Conservation (phyloP, 2,329 filamentous ascomycete genomes). For the Leptosphaerulina australis region DNA sequence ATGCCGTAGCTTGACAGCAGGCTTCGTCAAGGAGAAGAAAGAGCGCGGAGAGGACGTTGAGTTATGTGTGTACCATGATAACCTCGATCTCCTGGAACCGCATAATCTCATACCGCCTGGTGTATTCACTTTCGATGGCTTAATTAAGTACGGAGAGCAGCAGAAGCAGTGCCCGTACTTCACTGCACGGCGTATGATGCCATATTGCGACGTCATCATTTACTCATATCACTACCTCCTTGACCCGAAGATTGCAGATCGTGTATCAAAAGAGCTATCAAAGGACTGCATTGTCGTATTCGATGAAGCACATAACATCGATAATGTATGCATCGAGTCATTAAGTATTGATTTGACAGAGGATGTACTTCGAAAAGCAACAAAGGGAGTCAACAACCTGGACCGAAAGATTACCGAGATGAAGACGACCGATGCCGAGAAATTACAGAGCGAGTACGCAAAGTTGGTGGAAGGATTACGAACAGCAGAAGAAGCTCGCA, state of each 20-base stretch:
- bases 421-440: slow-evolving; percentile 93
- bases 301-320: slow-evolving; percentile 98
- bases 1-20: slow-evolving; percentile 92
- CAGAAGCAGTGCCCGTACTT: slow-evolving; percentile 99
- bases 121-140: slow-evolving; percentile 91
- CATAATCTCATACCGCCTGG: slow-evolving; percentile 94
- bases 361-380: slow-evolving; percentile 89
- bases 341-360: slow-evolving; percentile 96
- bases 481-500: slow-evolving; percentile 84
- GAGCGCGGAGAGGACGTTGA: slow-evolving; percentile 93
- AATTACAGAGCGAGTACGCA: slow-evolving; percentile 91
- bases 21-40: slow-evolving; percentile 97
- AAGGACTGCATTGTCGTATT: slow-evolving; percentile 99
- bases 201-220: slow-evolving; percentile 98
- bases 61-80: slow-evolving; percentile 96
- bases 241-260: slow-evolving; percentile 95
- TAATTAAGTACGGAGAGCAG: slow-evolving; percentile 88
- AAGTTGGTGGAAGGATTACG: slow-evolving; percentile 92
- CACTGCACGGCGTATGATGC: slow-evolving; percentile 96
- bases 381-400: slow-evolving; percentile 85
- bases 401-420: slow-evolving; percentile 92
- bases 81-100: slow-evolving; percentile 90
- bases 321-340: slow-evolving; percentile 98
- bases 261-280: slow-evolving; percentile 92
- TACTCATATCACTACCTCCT: slow-evolving; percentile 99